These are phyloP conservation scores for Mycena leptocephala DNA, from an alignment of 768 basidiomycete genomes.

Conservation along the genomic window DNA sequence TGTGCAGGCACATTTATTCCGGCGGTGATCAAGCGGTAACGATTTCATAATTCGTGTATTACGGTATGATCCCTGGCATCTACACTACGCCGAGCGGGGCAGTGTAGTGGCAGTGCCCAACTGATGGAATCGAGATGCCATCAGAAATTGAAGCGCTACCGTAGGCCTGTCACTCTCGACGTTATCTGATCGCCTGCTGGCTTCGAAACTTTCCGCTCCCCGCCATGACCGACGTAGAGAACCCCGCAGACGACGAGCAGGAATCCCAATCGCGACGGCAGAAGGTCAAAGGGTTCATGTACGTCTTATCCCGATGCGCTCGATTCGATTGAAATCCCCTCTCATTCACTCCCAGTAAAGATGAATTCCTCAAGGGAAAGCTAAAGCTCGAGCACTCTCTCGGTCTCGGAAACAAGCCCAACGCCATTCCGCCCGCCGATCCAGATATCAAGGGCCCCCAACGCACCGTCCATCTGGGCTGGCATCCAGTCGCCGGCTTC, in stretches of 20 bases:
- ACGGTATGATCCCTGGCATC: too few relatives aligned
- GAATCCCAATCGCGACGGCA: conserved; percentile 5
- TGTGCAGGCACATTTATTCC: too few relatives aligned
- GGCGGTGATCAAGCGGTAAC: too few relatives aligned
- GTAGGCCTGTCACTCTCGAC: too few relatives aligned
- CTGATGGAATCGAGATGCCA: too few relatives aligned
- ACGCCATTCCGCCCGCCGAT: conserved; percentile 12
- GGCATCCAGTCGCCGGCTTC: conserved; percentile 32
- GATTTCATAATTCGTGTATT: too few relatives aligned
- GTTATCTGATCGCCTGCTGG: too few relatives aligned
- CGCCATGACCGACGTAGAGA: neutral
- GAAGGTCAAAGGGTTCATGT: conserved; percentile 5
- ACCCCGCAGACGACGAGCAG: neutral
- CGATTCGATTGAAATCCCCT: neutral
- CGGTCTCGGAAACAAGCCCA: conserved; percentile 24
- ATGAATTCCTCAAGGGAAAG: conserved; percentile 21
- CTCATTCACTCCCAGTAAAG: neutral
- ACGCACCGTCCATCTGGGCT: conserved; percentile 21
- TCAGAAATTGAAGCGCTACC: too few relatives aligned
- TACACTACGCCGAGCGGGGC: too few relatives aligned
- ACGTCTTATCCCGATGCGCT: neutral
- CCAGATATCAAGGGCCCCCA: conserved; percentile 15
- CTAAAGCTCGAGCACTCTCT: conserved; percentile 27
- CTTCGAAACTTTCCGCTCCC: neutral
- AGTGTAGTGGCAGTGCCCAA: too few relatives aligned